phyloP scores from a whole-genome alignment of 192 early-diverging fungal species.

The Dissophora globulifera region DNA sequence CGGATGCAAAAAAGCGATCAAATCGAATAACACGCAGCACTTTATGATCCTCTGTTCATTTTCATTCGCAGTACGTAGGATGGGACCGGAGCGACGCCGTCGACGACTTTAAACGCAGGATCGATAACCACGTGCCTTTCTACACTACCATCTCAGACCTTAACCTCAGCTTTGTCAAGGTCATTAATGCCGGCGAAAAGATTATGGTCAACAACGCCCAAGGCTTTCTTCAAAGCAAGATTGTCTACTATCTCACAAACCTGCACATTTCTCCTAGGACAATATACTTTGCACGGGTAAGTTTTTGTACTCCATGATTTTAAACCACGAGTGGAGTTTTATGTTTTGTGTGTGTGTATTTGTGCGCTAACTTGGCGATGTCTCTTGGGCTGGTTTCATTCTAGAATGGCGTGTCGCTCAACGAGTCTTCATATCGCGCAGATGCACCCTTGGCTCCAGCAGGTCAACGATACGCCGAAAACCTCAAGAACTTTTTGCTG shows the following conservation, averaged over 20 bases:
- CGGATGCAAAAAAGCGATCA: no score
- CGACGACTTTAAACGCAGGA: slow-evolving; percentile 73
- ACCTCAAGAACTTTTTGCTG: slow-evolving; percentile 68
- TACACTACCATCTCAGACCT: slow-evolving; percentile 78
- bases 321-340: no score
- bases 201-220: slow-evolving; percentile 85
- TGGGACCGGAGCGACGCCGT: slow-evolving; percentile 76
- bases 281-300: slow-evolving; percentile 75
- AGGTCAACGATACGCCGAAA: slow-evolving; percentile 71
- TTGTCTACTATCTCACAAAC: slow-evolving; percentile 79
- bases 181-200: slow-evolving; percentile 84
- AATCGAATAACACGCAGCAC: no score
- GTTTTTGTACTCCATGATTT: not conserved
- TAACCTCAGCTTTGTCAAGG: slow-evolving; percentile 74
- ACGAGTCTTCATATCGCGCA: slow-evolving; percentile 75
- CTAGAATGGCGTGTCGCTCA: slow-evolving; percentile 71
- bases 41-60: no score
- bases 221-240: slow-evolving; percentile 80
- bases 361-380: no score
- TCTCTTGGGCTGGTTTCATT: no score
- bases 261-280: slow-evolving; percentile 73
- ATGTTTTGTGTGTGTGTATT: no score
- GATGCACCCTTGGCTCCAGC: slow-evolving; percentile 73
- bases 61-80: slow-evolving; percentile 66
- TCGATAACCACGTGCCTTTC: slow-evolving; percentile 70